Conservation (phyloP, 495 filamentous ascomycete genomes). For the Glonium stellatum region DNA sequence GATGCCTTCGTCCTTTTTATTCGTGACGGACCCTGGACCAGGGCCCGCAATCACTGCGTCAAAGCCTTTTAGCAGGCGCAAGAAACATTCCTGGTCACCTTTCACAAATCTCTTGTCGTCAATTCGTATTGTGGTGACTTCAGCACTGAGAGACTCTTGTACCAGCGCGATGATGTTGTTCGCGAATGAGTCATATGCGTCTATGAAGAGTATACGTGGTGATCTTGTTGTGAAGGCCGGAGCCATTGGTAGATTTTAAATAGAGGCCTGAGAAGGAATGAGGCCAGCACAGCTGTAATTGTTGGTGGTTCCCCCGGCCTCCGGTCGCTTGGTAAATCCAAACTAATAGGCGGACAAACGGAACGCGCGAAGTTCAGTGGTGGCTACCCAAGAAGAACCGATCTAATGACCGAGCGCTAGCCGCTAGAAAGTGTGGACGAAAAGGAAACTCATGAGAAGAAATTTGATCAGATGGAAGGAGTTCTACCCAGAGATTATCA, state of each 20-base stretch:
- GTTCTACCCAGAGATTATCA: no score
- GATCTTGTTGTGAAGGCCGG: conserved; percentile 2
- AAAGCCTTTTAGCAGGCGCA: conserved; percentile 44
- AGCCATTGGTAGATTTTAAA: conserved; percentile 9
- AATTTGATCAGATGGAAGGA: no score
- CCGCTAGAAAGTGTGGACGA: no score
- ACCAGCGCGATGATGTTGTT: conserved; percentile 85
- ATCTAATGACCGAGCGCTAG: no score
- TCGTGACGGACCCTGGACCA: conserved; percentile 54
- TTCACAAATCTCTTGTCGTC: conserved; percentile 42
- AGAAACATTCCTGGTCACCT: conserved; percentile 39
- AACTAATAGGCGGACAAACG: no score
- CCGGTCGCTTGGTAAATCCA: no score
- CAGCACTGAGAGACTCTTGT: conserved; percentile 53
- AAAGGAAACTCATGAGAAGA: no score
- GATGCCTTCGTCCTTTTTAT: conserved; percentile 68
- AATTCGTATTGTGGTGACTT: conserved; percentile 66
- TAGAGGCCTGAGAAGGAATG: no score
- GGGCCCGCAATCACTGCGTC: conserved; percentile 71
- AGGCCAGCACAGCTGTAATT: no score
- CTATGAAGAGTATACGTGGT: conserved; percentile 63
- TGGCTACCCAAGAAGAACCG: no score
- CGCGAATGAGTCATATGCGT: conserved; percentile 93
- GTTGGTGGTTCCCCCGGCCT: no score
- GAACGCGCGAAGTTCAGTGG: no score